Conservation (phyloP, 768 basidiomycete species). For the Termitomyces heimii region DNA sequence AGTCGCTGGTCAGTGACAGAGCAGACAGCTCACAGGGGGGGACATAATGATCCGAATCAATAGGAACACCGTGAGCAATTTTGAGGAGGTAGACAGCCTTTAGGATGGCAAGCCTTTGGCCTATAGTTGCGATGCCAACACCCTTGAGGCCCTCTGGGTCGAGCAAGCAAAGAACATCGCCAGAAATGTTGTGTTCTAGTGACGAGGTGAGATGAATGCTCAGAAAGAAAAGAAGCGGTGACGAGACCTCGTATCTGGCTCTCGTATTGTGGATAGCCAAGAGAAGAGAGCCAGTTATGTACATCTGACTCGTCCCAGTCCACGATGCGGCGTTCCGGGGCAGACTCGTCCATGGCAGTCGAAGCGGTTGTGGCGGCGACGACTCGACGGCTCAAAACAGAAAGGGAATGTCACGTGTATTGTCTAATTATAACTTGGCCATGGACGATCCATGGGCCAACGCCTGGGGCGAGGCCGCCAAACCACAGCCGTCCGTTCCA, state of each 20-base stretch:
- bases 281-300: slow-evolving; percentile 64
- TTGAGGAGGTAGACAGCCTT: slow-evolving; percentile 91
- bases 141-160: slow-evolving; percentile 83
- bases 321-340: slow-evolving; percentile 33
- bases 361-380: not conserved
- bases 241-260: slow-evolving; percentile 61
- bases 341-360: slow-evolving; percentile 28
- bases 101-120: slow-evolving; percentile 87
- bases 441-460: slow-evolving; percentile 82
- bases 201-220: slow-evolving; percentile 10
- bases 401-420: slow-evolving; percentile 7
- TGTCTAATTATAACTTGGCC: not conserved
- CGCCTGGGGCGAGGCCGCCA: slow-evolving; percentile 53
- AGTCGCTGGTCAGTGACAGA: not conserved
- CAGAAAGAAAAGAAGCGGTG: slow-evolving; percentile 8
- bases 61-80: slow-evolving; percentile 72
- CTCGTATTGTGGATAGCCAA: slow-evolving; percentile 87
- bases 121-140: slow-evolving; percentile 84
- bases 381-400: not conserved
- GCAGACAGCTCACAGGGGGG: slow-evolving; percentile 68
- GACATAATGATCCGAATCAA: slow-evolving; percentile 80
- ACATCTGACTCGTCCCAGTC: slow-evolving; percentile 81
- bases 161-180: slow-evolving; percentile 81
- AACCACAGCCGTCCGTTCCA: slow-evolving; percentile 22
- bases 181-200: slow-evolving; percentile 86